Base-by-base conservation (phyloP, 495 filamentous ascomycete genomes). In the Penicillium paxilli region DNA sequence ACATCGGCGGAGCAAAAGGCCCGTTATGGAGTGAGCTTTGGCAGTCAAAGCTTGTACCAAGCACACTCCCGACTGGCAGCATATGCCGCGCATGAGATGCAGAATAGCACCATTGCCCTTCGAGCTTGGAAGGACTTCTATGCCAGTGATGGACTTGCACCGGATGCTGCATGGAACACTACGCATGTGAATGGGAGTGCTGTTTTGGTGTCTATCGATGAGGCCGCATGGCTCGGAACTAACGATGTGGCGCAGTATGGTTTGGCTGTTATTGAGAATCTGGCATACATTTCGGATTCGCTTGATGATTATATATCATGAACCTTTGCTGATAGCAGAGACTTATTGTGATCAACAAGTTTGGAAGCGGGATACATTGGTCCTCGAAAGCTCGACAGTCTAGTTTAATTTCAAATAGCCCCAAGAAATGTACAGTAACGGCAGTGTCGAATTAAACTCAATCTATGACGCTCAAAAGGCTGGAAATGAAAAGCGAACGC, bases 31-130 rank as follows among this genome's bases (percentile, higher is more conserved):
- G 30, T 51, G n/a, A 54, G 51, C 49, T 80, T 78, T 48, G 66
- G 72, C 1, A 64, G 38, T 0, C 44, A 73, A 16, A 74, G 23
- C 42, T 55, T 78, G 8, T 45, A 54, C 10, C 77, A 80, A 45
- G 74, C 73, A 7, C 77, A 80, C 52, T 77, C 74, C 16, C 66
- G 75, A 10, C 51, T 80, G 20, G 73, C 75, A 22, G 75, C 74
- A 10, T 76, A 74, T 55, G 55, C 38, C 1, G 71, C 67, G 21
- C 63, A 73, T 2, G 49, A 65, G 47, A 57, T 56, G 26, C 20
- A 57, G 3, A 60, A 54, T 8, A 72, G 48, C 16, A 69, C 63
- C 14, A 62, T 76, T 5, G 72, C 70, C 0, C 49, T 48, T 46
- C 68, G 72, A 26, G 73, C 74, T 7, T 78, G 75, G 75, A 55